Base-by-base conservation (phyloP, 2,329 filamentous ascomycete species). In the Paecilomyces formosus region DNA sequence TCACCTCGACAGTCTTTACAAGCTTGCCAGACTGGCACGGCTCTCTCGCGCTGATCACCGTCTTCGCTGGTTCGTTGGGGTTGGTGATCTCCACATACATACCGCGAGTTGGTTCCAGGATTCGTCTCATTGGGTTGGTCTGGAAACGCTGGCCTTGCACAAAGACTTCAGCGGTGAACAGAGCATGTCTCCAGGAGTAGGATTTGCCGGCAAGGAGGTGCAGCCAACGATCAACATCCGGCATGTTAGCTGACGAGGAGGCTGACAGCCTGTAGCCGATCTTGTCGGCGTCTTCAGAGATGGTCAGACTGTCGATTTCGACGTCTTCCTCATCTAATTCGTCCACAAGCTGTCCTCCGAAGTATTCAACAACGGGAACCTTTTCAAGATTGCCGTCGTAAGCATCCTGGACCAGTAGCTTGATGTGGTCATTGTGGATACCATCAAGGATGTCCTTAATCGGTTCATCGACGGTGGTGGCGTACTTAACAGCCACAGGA, bases 91-190 rank as follows among this genome's bases (percentile, higher is more conserved):
- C 94, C 33, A 99, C 90, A 60, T 92, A 88, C 74, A 97, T 85
- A 53, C 94, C 94, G 33, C 87, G 87, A 13, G 86, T 85, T 13
- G 94, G 94, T 11, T 90, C 88, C 64, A 97, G 93, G 60, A 99
- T 92, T 58, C 93, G 87, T 72, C 88, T 89, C 78, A 97, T 89
- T 0, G 94, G 95, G 77, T 99, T 99, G 59, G 91, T 96, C 79
- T 97, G 91, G 80, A 96, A 97, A 71, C 95, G 92, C 74, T 96
- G 89, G 15, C 92, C 94, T 75, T 99, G 94, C 3, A 97, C 90
- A 64, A 97, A 88, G 28, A 97, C 89, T 65, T 99, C 93, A 0
- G 92, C 89, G 60, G 91, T 90, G 76, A 99, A 93, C 60, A 99
- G 85, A 28, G 94, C 94, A 71, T 97, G 91, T 60, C 93, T 86